Evolutionary conservation across 73 alveolate species (phyloP).

Genomic region (Tetrahymena elliotti): DNA sequence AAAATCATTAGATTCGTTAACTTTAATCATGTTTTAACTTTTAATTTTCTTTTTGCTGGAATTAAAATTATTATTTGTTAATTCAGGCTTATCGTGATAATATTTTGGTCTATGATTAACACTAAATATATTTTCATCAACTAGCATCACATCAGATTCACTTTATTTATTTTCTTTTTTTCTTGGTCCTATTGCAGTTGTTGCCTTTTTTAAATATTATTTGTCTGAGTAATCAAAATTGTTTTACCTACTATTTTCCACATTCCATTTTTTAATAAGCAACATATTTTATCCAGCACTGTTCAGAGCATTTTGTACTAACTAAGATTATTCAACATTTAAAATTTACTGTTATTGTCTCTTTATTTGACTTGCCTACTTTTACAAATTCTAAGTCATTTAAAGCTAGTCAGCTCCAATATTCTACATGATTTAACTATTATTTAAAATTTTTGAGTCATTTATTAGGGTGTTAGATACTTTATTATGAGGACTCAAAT

Average conservation of each 20-base stretch:
- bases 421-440: background rate
- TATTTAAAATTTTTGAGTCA: background rate
- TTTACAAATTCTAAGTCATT: background rate
- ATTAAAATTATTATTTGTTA: background rate
- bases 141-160: background rate
- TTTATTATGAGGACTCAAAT: background rate
- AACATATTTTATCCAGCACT: background rate
- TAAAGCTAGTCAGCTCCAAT: background rate
- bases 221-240: background rate
- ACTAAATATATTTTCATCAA: background rate
- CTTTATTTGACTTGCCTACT: background rate
- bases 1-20: background rate
- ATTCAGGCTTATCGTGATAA: background rate
- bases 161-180: background rate
- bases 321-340: background rate
- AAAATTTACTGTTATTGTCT: background rate
- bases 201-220: background rate
- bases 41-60: background rate
- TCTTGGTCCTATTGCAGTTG: background rate
- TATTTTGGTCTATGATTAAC: background rate
- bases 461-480: background rate
- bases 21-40: background rate
- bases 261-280: background rate
- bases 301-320: background rate
- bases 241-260: background rate